Evolutionary conservation across 2,329 filamentous ascomycete genomes (phyloP).

Genomic region (Neofusicoccum laricinum): DNA sequence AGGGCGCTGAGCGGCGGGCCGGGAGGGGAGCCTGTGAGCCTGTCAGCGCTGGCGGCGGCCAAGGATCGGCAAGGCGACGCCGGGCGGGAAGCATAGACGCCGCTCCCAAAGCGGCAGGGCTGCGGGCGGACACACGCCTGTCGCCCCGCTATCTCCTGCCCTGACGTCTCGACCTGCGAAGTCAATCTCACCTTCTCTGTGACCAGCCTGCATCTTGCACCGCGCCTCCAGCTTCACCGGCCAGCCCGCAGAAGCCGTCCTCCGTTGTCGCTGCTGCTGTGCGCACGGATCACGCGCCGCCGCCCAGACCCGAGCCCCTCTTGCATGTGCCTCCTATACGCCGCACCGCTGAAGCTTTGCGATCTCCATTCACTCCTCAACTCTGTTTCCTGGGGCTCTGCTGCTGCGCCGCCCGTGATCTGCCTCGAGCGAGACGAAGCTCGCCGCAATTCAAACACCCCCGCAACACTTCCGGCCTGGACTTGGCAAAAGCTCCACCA

Average conservation of each 20-base stretch:
- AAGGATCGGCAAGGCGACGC: conserved; percentile 3
- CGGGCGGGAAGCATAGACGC: neutral
- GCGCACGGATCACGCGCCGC: neutral
- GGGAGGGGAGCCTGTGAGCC: neutral
- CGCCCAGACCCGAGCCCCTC: neutral
- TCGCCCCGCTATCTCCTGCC: conserved; percentile 7
- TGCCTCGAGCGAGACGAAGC: too few relatives aligned
- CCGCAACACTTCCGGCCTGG: too few relatives aligned
- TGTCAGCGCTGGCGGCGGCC: neutral
- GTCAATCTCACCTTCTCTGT: neutral
- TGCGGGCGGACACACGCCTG: neutral
- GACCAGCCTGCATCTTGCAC: neutral
- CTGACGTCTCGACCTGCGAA: neutral
- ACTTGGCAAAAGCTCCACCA: too few relatives aligned
- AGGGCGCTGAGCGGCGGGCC: neutral
- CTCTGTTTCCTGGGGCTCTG: neutral
- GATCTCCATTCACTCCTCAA: neutral
- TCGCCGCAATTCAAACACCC: too few relatives aligned
- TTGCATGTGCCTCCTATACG: neutral
- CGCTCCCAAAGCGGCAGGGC: conserved; percentile 3
- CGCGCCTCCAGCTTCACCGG: neutral
- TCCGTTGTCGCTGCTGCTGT: neutral
- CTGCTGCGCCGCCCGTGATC: neutral
- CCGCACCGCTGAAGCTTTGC: neutral
- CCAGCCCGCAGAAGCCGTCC: neutral